phyloP scores from a whole-genome alignment of 768 basidiomycete species.

The Termitomyces sp. region DNA sequence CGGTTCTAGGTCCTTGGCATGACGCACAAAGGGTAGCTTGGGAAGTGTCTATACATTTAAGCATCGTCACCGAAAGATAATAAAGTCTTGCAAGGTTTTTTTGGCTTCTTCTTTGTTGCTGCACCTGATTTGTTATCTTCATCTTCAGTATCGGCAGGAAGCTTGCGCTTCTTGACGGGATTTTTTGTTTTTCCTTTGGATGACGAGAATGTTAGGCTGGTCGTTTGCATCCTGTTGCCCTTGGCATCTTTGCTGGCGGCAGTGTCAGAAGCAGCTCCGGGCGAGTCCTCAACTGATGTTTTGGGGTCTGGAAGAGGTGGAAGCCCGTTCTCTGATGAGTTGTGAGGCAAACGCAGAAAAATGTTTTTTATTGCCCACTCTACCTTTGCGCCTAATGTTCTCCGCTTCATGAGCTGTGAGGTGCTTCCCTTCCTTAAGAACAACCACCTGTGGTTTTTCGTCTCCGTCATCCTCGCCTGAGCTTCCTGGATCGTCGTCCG shows the following conservation, averaged over 20 bases:
- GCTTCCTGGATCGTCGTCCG: conserved; percentile 64
- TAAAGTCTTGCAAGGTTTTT: conserved; percentile 41
- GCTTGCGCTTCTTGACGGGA: conserved; percentile 36
- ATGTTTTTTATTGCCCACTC: not conserved
- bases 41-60: conserved; percentile 16
- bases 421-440: conserved; percentile 85
- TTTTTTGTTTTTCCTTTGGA: conserved; percentile 23
- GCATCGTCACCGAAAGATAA: conserved; percentile 60
- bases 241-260: conserved; percentile 4
- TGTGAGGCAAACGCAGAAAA: not conserved
- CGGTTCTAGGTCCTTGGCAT: not conserved
- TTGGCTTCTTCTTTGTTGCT: conserved; percentile 49
- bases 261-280: conserved; percentile 1
- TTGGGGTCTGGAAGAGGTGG: conserved; percentile 41
- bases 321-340: conserved; percentile 51
- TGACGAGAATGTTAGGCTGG: conserved; percentile 42
- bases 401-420: conserved; percentile 73
- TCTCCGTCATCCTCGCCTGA: conserved; percentile 69
- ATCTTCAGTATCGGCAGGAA: conserved; percentile 21
- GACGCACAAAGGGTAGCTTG: not conserved
- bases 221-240: conserved; percentile 16
- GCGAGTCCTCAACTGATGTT: conserved; percentile 10
- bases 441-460: conserved; percentile 86
- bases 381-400: conserved; percentile 72
- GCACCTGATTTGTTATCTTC: conserved; percentile 23